Percentiles rank a stretch among this genome's conserved stretches.
Evolutionary conservation across 129 eudicot genomes (phyloP).

Genomic region (Lactuca sativa): DNA sequence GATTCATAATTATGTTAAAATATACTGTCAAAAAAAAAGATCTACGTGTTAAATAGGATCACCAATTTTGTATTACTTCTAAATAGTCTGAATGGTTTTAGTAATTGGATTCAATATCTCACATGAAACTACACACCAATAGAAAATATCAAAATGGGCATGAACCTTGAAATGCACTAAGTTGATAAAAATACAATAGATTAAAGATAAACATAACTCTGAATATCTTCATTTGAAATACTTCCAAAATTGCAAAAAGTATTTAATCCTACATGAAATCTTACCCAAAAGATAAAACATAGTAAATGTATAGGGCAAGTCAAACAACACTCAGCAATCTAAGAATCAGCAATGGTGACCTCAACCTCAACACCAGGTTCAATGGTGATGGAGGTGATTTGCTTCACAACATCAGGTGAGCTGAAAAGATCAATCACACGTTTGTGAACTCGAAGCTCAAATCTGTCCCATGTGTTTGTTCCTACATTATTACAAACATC

Average conservation of each 20-base stretch:
- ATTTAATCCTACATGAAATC: background rate
- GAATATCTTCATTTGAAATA: background rate
- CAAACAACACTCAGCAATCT: background rate
- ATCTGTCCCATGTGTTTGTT: conserved; percentile 72
- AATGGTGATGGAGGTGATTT: conserved; percentile 70
- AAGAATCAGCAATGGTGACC: conserved; percentile 59
- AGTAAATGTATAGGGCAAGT: background rate
- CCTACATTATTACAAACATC: conserved; percentile 30
- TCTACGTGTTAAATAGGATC: too few relatives aligned
- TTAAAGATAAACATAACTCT: background rate
- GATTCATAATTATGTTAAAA: too few relatives aligned
- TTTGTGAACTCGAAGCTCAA: conserved; percentile 76
- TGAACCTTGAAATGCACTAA: background rate
- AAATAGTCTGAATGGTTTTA: too few relatives aligned
- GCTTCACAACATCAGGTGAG: conserved; percentile 73
- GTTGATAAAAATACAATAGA: background rate
- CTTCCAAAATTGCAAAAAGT: background rate
- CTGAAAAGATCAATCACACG: conserved; percentile 77
- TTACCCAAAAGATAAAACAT: background rate
- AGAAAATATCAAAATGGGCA: background rate
- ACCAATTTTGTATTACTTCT: too few relatives aligned
- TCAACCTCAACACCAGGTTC: conserved; percentile 85
- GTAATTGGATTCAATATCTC: too few relatives aligned
- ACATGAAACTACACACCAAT: too few relatives aligned
- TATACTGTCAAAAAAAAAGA: too few relatives aligned